phyloP scores from a whole-genome alignment of 202 grass and related monocot genomes.

The Zizania palustris region DNA sequence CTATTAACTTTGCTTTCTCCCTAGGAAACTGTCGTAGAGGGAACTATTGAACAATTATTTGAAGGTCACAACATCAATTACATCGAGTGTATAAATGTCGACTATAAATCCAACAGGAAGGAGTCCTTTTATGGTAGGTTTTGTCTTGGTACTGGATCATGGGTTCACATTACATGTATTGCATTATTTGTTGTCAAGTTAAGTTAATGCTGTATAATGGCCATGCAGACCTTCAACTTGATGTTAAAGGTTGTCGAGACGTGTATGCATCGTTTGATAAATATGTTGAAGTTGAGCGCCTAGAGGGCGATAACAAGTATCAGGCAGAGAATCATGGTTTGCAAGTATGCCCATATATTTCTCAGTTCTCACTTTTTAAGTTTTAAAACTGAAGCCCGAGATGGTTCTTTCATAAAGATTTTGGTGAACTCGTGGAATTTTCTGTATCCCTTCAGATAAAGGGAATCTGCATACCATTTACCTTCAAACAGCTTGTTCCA shows the following conservation, averaged over 20 bases:
- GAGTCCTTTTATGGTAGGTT: constrained; percentile 88
- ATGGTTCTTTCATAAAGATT: constrained; percentile 30
- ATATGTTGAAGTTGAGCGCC: constrained; percentile 96
- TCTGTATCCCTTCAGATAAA: background rate
- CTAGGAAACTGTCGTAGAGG: constrained; percentile 94
- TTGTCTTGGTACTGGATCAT: background rate
- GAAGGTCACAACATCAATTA: constrained; percentile 98
- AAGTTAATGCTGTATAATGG: constrained; percentile 20
- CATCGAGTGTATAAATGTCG: constrained; percentile 88
- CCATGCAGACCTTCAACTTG: constrained; percentile 81
- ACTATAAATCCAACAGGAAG: constrained; percentile 87
- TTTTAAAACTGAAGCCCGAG: constrained; percentile 14
- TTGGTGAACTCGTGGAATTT: constrained; percentile 3
- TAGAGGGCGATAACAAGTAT: constrained; percentile 96
- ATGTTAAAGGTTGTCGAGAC: constrained; percentile 93
- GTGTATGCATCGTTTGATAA: constrained; percentile 94
- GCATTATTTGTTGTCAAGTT: constrained; percentile 3
- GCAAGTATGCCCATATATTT: constrained; percentile 56
- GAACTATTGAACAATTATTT: constrained; percentile 85
- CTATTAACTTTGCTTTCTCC: constrained; percentile 49
- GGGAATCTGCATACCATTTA: constrained; percentile 10
- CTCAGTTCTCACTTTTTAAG: background rate
- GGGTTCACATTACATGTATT: constrained; percentile 26
- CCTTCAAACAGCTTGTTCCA: constrained; percentile 4
- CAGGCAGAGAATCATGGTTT: constrained; percentile 88